Evolutionary conservation across 163 green algal genomes (phyloP).

Genomic region (Scenedesmus sp.): DNA sequence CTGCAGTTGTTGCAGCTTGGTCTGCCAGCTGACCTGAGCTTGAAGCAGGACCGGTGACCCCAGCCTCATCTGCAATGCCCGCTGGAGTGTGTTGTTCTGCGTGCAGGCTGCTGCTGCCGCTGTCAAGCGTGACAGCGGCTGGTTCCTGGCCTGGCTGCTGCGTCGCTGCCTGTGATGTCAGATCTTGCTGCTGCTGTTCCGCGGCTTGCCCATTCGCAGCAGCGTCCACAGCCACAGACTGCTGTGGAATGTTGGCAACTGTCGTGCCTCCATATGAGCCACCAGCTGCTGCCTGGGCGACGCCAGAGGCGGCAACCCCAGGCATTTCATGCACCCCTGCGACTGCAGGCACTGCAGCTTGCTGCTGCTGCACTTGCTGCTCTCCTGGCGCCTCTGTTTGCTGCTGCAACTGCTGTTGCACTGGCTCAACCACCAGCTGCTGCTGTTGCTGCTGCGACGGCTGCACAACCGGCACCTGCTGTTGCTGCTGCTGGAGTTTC

Average conservation of each 20-base stretch:
- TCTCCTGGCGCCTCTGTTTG: background rate
- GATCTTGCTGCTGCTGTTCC: background rate
- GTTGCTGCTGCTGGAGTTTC: background rate
- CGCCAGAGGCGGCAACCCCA: background rate
- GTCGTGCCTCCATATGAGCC: background rate
- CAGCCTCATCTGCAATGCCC: background rate
- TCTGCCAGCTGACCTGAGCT: background rate
- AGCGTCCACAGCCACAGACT: background rate
- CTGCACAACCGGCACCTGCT: background rate
- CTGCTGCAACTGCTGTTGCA: background rate
- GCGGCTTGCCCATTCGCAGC: background rate
- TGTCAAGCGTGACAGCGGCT: background rate
- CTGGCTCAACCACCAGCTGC: too few relatives aligned
- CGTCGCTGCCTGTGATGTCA: background rate
- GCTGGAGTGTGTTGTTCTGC: background rate
- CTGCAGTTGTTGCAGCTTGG: background rate
- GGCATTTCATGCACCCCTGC: too few relatives aligned
- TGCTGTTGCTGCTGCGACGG: slow-evolving; percentile 5
- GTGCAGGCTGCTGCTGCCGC: background rate
- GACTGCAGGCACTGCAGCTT: background rate
- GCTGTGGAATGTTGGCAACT: background rate
- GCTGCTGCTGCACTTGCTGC: background rate
- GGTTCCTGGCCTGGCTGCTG: background rate
- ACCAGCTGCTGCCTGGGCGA: background rate
- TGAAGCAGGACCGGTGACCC: background rate